Base-by-base conservation (phyloP, 2,329 filamentous ascomycete genomes). In the Scedosporium aurantiacum region DNA sequence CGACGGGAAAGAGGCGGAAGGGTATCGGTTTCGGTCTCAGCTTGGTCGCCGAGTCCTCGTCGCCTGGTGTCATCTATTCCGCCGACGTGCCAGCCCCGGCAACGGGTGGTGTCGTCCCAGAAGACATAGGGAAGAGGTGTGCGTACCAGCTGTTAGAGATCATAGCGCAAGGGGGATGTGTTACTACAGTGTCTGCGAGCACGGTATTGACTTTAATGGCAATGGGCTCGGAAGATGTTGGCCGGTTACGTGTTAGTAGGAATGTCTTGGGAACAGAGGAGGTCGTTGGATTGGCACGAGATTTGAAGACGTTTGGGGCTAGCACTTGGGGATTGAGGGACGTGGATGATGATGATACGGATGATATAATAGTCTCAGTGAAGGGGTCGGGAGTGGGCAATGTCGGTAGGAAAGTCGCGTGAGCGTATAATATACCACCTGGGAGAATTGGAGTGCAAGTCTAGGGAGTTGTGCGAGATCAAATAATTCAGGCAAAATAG, bases 181-280 rank as follows among this genome's bases (percentile, higher is more conserved):
- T 90, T 2, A 87, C 86, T 60, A 80, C 79, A 14, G 81, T 88
- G 2, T 89, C 90, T 2, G 86, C 87, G 4, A 79, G 84, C 2
- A 93, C 88, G 0, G 81, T 96, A 65, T 74, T 99, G 60, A 89
- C 87, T 18, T 78, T 99, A 64, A 99, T 99, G 94, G 91, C 92
- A 40, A 97, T 99, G 94, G 94, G 94, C 0, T 90, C 89, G 1
- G 94, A 97, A 71, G 94, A 99, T 73, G 91, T 99, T 14, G 94
- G 94, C 4, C 83, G 94, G 63, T 73, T 99, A 66, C 84, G 90
- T 64, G 71, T 99, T 63, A 91, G 92, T 37, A 86, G 85, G 67
- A 89, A 93, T 56, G 85, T 97, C 0, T 75, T 97, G 55, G 92
- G 86, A 0, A 88, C 86, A 2, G 90, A 96, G 70, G 87, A 90